A percentile compares a stretch with the other conserved stretches of the same genome.
Evolutionary conservation across 305 asterid species (phyloP).

Genomic region (Solanum hybrid): DNA sequence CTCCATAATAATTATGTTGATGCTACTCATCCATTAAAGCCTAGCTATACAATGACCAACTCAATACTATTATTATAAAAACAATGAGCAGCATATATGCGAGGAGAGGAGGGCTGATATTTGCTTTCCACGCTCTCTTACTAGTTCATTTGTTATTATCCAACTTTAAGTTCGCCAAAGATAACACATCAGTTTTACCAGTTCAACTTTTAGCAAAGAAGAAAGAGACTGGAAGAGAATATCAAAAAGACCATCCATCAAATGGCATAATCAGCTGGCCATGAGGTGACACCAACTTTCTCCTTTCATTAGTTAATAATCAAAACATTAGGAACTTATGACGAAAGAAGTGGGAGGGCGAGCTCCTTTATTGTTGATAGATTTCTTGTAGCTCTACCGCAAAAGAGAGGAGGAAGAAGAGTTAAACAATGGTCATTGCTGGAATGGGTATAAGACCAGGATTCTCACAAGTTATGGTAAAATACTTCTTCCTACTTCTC

Average conservation of each 20-base stretch:
- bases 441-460: background rate
- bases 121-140: background rate
- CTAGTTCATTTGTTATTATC: background rate
- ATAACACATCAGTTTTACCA: background rate
- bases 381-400: background rate
- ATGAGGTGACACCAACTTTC: background rate
- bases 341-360: background rate
- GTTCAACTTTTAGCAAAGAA: background rate
- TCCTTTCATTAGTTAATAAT: background rate
- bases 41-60: background rate
- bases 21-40: background rate
- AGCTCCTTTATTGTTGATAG: background rate
- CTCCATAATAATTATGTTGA: background rate
- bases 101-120: background rate
- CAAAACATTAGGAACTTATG: background rate
- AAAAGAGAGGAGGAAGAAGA: background rate
- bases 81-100: background rate
- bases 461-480: background rate
- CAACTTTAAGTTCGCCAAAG: background rate
- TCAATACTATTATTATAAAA: background rate
- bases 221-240: background rate
- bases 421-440: background rate
- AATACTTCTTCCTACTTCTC: background rate
- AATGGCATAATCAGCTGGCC: background rate
- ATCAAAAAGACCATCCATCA: background rate